Percentiles rank a stretch among this genome's conserved stretches.
Evolutionary conservation across 106 monocot genomes (phyloP).

Genomic region (Apostasia shenzhenica): DNA sequence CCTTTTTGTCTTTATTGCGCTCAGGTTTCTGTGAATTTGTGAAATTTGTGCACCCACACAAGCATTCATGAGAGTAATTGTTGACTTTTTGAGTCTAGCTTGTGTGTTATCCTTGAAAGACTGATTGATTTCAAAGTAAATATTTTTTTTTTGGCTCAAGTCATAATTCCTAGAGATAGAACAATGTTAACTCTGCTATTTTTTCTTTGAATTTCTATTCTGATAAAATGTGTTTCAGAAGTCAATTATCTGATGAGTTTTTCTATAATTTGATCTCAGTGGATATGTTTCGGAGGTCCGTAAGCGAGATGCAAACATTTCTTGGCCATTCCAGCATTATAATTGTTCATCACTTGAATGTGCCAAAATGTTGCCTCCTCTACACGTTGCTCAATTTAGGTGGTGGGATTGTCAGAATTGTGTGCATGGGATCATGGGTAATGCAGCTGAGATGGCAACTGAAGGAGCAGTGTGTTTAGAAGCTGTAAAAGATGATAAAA

Average conservation of each 20-base stretch:
- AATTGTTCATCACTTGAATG: conserved; percentile 11
- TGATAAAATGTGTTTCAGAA: neutral
- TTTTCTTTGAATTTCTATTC: no score
- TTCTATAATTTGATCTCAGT: conserved; percentile 22
- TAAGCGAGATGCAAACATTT: conserved; percentile 32
- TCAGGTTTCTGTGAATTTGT: no score
- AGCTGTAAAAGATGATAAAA: conserved; percentile 10
- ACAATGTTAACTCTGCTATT: no score
- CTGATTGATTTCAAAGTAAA: no score
- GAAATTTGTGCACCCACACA: no score
- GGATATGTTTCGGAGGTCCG: conserved; percentile 54
- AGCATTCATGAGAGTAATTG: no score
- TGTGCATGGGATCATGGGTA: conserved; percentile 17
- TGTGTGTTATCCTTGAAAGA: neutral
- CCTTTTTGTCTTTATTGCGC: no score
- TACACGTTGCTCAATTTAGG: conserved; percentile 44
- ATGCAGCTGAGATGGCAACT: conserved; percentile 8
- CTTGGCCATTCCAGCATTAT: conserved; percentile 42
- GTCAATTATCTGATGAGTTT: neutral
- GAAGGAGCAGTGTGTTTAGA: conserved; percentile 2
- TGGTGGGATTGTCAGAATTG: conserved; percentile 74
- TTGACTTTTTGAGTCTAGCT: neutral
- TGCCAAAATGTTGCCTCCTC: conserved; percentile 28
- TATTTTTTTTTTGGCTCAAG: neutral
- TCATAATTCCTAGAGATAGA: neutral